Conservation (phyloP, 768 basidiomycete genomes). For the Sporobolomyces phaffii region DNA sequence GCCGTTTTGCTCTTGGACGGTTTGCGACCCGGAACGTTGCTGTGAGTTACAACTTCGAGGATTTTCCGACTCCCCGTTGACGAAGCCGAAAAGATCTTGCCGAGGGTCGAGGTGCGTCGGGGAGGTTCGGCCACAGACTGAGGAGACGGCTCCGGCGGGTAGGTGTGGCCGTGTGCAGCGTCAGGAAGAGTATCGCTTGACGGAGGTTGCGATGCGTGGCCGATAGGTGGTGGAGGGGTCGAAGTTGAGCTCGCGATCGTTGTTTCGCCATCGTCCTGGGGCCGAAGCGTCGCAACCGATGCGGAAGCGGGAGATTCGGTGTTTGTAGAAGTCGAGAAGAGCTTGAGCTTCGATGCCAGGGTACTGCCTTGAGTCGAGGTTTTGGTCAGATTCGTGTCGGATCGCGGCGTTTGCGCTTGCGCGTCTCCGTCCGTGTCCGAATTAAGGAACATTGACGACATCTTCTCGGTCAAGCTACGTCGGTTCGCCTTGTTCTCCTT, state of each 20-base stretch:
- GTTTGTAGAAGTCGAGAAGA: background rate
- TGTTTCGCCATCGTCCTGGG: conserved; percentile 1
- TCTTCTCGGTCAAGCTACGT: conserved; percentile 3
- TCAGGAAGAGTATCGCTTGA: background rate
- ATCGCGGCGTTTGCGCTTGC: background rate
- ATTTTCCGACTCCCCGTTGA: conserved; percentile 15
- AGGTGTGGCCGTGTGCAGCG: conserved; percentile 18
- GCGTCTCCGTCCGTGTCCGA: background rate
- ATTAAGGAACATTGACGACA: conserved; percentile 4
- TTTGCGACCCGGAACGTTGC: background rate
- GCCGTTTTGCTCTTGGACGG: background rate
- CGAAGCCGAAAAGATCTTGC: conserved; percentile 20
- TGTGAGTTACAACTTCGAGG: conserved; percentile 28
- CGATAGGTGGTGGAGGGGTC: background rate
- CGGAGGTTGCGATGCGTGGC: background rate
- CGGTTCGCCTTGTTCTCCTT: conserved; percentile 2
- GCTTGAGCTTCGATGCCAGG: conserved; percentile 14
- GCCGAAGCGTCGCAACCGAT: conserved; percentile 11
- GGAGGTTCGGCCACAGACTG: background rate
- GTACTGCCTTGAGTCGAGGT: background rate
- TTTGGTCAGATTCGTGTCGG: background rate
- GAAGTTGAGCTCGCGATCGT: background rate
- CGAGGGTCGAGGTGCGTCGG: conserved; percentile 13
- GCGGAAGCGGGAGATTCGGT: conserved; percentile 4
- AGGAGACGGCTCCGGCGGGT: conserved; percentile 21